phyloP scores from a whole-genome alignment of 1,139 yeast genomes.

The Candida gigantensis region DNA sequence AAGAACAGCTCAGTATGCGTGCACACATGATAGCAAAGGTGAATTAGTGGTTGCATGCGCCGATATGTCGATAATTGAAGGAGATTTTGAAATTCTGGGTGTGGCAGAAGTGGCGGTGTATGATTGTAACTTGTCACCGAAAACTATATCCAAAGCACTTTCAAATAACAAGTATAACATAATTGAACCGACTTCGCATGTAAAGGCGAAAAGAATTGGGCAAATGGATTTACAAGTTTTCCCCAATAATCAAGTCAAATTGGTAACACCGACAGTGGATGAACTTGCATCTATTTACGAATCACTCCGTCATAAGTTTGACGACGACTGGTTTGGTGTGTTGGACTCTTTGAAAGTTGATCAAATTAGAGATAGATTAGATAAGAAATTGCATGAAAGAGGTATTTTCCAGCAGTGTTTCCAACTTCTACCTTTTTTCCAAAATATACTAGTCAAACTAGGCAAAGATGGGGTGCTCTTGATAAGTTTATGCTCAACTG shows the following conservation, averaged over 20 bases:
- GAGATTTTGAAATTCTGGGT: slow-evolving; percentile 41
- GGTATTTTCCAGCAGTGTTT: slow-evolving; percentile 73
- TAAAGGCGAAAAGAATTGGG: slow-evolving; percentile 52
- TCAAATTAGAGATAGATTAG: slow-evolving; percentile 43
- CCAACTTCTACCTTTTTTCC: slow-evolving; percentile 70
- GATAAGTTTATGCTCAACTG: slow-evolving; percentile 34
- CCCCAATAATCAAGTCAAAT: slow-evolving; percentile 34
- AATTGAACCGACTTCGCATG: slow-evolving; percentile 76
- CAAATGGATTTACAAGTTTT: slow-evolving; percentile 25
- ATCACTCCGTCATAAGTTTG: slow-evolving; percentile 44
- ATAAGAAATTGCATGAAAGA: slow-evolving; percentile 22
- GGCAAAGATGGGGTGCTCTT: slow-evolving; percentile 66
- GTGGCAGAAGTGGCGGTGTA: slow-evolving; percentile 52
- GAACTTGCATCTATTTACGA: slow-evolving; percentile 61
- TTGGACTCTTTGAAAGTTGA: slow-evolving; percentile 63
- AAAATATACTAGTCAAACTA: slow-evolving; percentile 65
- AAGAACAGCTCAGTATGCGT: slow-evolving; percentile 69
- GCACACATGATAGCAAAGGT: slow-evolving; percentile 65
- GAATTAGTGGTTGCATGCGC: slow-evolving; percentile 76
- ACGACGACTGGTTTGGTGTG: slow-evolving; percentile 74
- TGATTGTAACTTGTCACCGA: slow-evolving; percentile 67
- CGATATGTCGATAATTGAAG: slow-evolving; percentile 73
- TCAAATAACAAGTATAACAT: slow-evolving; percentile 23
- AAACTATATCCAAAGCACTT: slow-evolving; percentile 31
- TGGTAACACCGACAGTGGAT: slow-evolving; percentile 67